Base-by-base conservation (phyloP, 2,329 filamentous ascomycete genomes). In the Nigrospora oryzae region DNA sequence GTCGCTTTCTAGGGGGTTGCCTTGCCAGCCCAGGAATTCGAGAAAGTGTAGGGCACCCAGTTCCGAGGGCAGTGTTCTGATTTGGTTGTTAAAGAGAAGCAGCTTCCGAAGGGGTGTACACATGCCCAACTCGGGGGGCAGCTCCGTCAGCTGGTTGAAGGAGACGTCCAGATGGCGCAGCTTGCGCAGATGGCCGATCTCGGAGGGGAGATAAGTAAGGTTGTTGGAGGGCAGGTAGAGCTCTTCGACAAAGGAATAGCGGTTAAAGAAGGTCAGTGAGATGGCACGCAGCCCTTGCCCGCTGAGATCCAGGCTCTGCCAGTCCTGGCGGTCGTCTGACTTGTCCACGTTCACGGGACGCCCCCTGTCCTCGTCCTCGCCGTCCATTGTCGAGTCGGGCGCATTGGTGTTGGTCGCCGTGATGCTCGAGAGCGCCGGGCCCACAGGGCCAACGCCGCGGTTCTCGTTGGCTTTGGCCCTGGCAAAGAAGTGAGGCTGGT, bases 111-210 rank as follows among this genome's bases (percentile, higher is more conserved):
- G 72, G 54, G 90, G 93, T 28, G 90, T 93, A 56, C 95, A 88
- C 91, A 97, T 98, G 59, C 93, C 93, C 49, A 98, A 81, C 69
- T 98, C 91, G 17, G 86, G 79, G 1, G 93, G 93, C 4, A 98
- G 71, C 51, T 86, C 81, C 10, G 76, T 77, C 48, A 98, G 74
- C 49, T 91, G 80, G 64, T 98, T 98, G 67, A 84, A 82, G 0
- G 93, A 97, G 3, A 90, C 75, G 64, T 98, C 91, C 40, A 98
- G 77, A 57, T 90, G 79, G 33, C 81, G 85, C 40, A 98, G 70
- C 51, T 86, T 84, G 51, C 90, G 83, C 52, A 98, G 73, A 55
- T 84, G 78, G 35, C 93, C 90, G 60, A 98, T 89, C 17, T 82
- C 75, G 34, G 85, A 70, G 12, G 91, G 89, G n/a, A 98, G 70